These are phyloP conservation scores for Mallotus repandus DNA, from an alignment of 441 rosid genomes.

Conservation along the genomic window DNA sequence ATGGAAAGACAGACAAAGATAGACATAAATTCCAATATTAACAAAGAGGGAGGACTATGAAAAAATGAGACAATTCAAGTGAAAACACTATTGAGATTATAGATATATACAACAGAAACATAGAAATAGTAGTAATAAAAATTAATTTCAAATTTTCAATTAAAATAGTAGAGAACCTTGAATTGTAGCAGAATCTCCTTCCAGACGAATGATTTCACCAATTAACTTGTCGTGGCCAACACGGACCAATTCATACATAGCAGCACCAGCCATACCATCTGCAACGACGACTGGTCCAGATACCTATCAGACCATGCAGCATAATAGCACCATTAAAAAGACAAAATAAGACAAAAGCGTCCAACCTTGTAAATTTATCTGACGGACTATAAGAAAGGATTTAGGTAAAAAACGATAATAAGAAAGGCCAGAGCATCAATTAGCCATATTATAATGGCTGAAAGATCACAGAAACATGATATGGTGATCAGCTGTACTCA, in stretches of 20 bases:
- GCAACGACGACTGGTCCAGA: constrained; percentile 98
- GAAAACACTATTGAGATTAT: background rate
- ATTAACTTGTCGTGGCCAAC: constrained; percentile 95
- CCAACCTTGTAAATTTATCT: background rate
- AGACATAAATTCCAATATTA: background rate
- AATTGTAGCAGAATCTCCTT: constrained; percentile 97
- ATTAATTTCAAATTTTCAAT: background rate
- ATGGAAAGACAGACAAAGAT: background rate
- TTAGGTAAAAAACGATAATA: background rate
- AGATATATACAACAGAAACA: background rate
- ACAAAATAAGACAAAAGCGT: background rate
- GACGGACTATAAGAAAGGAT: background rate
- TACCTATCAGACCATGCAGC: constrained; percentile 48
- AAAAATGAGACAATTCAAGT: background rate
- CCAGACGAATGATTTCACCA: constrained; percentile 94
- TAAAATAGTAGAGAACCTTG: constrained; percentile 55
- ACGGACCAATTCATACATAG: constrained; percentile 99
- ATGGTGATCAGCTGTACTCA: too few relatives aligned
- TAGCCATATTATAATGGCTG: background rate
- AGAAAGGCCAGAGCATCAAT: background rate
- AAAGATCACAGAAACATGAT: too few relatives aligned
- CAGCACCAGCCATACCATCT: constrained; percentile 99
- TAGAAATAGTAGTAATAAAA: background rate
- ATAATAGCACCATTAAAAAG: background rate
- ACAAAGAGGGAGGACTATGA: background rate